Evolutionary conservation across 257 asterid genomes (phyloP), one percentile per base, ranked within the genome.

Genomic region (Asclepias syriaca): DNA sequence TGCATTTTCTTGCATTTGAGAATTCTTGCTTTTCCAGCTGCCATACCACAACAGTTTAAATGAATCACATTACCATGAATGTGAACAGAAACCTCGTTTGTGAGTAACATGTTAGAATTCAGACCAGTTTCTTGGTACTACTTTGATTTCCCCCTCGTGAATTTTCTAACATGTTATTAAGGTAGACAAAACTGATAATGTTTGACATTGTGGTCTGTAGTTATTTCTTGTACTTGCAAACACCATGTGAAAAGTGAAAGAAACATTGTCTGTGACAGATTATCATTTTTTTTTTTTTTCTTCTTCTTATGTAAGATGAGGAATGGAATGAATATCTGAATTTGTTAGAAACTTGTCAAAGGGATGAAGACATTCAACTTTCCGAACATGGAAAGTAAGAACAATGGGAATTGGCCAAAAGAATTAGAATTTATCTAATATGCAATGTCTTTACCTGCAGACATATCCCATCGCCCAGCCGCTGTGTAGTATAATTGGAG

Each of bases 391-490:
- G 67, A 56, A 16, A 6, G 27, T 21, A 4, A 7, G 43, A 16
- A 32, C 22, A 6, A 15, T 61, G 32, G 67, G 45, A 57, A 57
- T 56, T 13, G 13, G 55, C 66, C 66, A 34, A 69, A 54, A 37
- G 45, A 53, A 24, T 56, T 50, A 12, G 32, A 57, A 57, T 49
- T 58, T 7, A 48, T 40, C 60, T 2, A 48, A 9, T 60, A 40
- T 46, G 8, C 39, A 61, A 72, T 43, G 49, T 60, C 61, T 27
- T 13, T 37, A 19, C 68, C 69, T 7, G 69, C 69, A 72, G 76
- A 72, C 76, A 72, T 49, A 48, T 72, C 53, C 70, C 70, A 49
- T 72, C 70, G 69, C 4, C 48, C 10, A 0, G 13, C 60, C 27
- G 32, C 4, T 18, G 12, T 18, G 12, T 5, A 46, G 12, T 21